Evolutionary conservation across 148 eudicot species (phyloP).

Genomic region (Spergularia bocconei): DNA sequence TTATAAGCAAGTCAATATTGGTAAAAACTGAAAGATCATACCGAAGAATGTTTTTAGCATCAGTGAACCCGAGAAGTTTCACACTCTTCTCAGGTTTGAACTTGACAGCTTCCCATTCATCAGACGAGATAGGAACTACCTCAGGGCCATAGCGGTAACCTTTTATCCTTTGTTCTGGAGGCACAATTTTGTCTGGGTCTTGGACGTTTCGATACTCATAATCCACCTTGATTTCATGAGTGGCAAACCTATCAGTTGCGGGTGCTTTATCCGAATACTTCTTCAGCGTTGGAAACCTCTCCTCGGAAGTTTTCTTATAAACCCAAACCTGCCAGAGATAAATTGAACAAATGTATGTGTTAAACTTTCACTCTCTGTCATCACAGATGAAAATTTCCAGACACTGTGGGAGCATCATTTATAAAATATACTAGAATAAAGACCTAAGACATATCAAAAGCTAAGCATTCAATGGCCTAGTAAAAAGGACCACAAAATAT

Average conservation of each 20-base stretch:
- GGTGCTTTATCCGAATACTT: constrained; percentile 99
- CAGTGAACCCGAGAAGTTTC: constrained; percentile 91
- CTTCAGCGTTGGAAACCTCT: constrained; percentile 87
- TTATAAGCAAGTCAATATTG: background rate
- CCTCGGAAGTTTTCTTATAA: constrained; percentile 92
- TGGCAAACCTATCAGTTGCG: constrained; percentile 83
- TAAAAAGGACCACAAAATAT: background rate
- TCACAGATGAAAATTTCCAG: background rate
- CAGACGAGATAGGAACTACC: constrained; percentile 90
- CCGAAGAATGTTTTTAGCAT: constrained; percentile 81
- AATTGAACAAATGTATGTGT: background rate
- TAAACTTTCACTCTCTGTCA: background rate
- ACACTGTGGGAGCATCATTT: too few relatives aligned
- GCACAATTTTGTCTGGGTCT: constrained; percentile 64
- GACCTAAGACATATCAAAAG: too few relatives aligned
- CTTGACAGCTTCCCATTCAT: constrained; percentile 92
- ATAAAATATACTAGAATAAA: too few relatives aligned
- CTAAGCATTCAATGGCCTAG: background rate
- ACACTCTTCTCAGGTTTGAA: constrained; percentile 93
- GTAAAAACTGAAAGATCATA: constrained; percentile 22
- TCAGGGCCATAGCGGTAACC: constrained; percentile 98
- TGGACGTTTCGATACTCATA: constrained; percentile 74
- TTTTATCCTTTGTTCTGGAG: constrained; percentile 96
- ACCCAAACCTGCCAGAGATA: constrained; percentile 74
- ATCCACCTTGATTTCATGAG: constrained; percentile 90